Evolutionary conservation across 2,329 filamentous ascomycete genomes (phyloP).

Genomic region (Diaporthe sp.): DNA sequence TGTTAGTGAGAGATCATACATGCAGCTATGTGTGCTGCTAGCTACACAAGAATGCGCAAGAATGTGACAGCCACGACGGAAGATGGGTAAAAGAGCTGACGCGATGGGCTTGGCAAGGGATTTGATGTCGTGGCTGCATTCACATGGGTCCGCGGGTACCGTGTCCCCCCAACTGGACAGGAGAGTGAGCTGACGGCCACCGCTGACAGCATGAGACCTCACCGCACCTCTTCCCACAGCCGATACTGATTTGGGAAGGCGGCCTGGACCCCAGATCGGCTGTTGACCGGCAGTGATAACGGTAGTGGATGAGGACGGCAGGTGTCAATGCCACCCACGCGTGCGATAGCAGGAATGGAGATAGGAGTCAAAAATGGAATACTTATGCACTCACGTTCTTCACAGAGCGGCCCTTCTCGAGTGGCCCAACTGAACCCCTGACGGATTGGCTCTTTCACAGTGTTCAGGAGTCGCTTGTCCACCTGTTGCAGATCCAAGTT

Average conservation of each 20-base stretch:
- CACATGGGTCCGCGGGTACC: constrained; percentile 39
- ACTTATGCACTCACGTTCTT: constrained; percentile 82
- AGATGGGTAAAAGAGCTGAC: constrained; percentile 31
- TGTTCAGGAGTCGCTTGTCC: constrained; percentile 89
- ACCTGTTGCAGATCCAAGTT: constrained; percentile 64
- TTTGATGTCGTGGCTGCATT: constrained; percentile 27
- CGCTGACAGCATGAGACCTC: constrained; percentile 21
- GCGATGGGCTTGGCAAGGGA: constrained; percentile 33
- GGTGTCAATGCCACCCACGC: constrained; percentile 28
- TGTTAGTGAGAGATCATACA: constrained; percentile 31
- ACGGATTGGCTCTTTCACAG: constrained; percentile 90
- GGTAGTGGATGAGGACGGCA: constrained; percentile 21
- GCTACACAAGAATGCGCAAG: constrained; percentile 1
- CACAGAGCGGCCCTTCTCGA: constrained; percentile 93
- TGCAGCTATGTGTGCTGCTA: constrained; percentile 12
- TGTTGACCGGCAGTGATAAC: constrained; percentile 32
- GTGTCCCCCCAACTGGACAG: not conserved
- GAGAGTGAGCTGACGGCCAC: constrained; percentile 13
- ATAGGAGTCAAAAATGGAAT: constrained; percentile 44
- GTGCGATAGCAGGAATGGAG: constrained; percentile 32
- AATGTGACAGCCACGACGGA: constrained; percentile 13
- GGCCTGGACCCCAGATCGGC: constrained; percentile 10
- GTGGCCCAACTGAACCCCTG: constrained; percentile 98
- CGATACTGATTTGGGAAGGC: constrained; percentile 38
- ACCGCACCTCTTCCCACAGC: constrained; percentile 8